These are phyloP conservation scores for Epichloe bromicola DNA, from an alignment of 2,329 filamentous ascomycete genomes.

Conservation along the genomic window DNA sequence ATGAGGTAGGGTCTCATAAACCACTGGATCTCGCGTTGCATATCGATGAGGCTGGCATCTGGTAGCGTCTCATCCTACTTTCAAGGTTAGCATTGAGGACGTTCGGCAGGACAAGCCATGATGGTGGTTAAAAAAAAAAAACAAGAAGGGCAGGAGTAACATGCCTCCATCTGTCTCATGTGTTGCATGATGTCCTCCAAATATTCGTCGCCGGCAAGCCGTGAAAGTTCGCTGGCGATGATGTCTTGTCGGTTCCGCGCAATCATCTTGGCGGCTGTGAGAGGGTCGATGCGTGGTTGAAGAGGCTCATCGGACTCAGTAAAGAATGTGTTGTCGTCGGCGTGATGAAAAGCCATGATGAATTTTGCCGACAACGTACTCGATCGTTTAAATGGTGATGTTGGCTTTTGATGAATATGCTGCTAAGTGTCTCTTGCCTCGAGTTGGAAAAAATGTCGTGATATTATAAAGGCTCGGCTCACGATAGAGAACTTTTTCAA, in stretches of 20 bases:
- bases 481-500: slow-evolving; percentile 7
- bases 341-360: slow-evolving; percentile 35
- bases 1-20: slow-evolving; percentile 98
- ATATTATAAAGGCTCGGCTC: slow-evolving; percentile 11
- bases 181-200: slow-evolving; percentile 88
- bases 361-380: slow-evolving; percentile 7
- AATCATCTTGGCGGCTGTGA: slow-evolving; percentile 65
- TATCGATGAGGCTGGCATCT: slow-evolving; percentile 95
- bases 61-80: slow-evolving; percentile 67
- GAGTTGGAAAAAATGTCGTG: slow-evolving; percentile 6
- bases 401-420: background rate
- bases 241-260: slow-evolving; percentile 75
- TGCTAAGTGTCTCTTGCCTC: background rate
- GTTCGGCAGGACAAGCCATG: background rate
- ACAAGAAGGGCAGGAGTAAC: slow-evolving; percentile 11
- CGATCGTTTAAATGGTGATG: slow-evolving; percentile 9
- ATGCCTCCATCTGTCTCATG: slow-evolving; percentile 87
- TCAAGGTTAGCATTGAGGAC: slow-evolving; percentile 13
- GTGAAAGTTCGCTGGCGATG: slow-evolving; percentile 79
- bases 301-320: slow-evolving; percentile 40
- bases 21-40: slow-evolving; percentile 98
- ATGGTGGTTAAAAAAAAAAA: background rate
- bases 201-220: slow-evolving; percentile 76
- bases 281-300: slow-evolving; percentile 48
- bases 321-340: slow-evolving; percentile 37